phyloP scores from a whole-genome alignment of 2,329 filamentous ascomycete genomes.

The Talaromyces islandicus region DNA sequence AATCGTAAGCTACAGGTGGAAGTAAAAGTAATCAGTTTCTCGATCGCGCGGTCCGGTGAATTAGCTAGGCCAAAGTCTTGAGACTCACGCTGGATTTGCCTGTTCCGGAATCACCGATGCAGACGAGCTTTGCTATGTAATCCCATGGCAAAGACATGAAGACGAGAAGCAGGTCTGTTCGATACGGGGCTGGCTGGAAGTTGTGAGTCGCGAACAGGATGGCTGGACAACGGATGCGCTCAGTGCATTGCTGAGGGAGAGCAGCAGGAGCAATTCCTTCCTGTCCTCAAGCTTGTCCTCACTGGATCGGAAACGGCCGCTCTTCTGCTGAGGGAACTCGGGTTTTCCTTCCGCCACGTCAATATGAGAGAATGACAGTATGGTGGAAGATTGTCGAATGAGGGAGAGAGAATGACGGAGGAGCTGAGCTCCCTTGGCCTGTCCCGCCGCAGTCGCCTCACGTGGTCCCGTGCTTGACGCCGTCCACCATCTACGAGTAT shows the following conservation, averaged over 20 bases:
- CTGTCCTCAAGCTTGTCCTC: neutral
- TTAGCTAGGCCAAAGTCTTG: neutral
- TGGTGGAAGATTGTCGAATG: neutral
- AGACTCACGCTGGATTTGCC: constrained; percentile 71
- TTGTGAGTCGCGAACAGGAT: neutral
- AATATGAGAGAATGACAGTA: neutral
- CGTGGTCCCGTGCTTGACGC: neutral
- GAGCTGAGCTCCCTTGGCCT: neutral
- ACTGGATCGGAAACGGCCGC: neutral
- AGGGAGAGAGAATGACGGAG: too few relatives aligned
- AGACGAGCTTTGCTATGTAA: constrained; percentile 98
- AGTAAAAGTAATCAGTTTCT: neutral
- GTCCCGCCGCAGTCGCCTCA: neutral
- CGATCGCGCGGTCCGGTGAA: neutral
- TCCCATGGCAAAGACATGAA: constrained; percentile 68
- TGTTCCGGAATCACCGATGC: constrained; percentile 92
- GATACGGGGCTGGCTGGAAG: neutral
- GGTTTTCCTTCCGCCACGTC: neutral
- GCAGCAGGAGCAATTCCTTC: neutral
- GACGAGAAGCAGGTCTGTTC: constrained; percentile 15
- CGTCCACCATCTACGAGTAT: neutral
- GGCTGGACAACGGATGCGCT: neutral
- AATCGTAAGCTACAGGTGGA: constrained; percentile 66
- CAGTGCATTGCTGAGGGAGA: neutral
- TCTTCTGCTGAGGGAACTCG: neutral